Conservation (phyloP, 306 rosid species). For the Vigna reflexopilosa region DNA sequence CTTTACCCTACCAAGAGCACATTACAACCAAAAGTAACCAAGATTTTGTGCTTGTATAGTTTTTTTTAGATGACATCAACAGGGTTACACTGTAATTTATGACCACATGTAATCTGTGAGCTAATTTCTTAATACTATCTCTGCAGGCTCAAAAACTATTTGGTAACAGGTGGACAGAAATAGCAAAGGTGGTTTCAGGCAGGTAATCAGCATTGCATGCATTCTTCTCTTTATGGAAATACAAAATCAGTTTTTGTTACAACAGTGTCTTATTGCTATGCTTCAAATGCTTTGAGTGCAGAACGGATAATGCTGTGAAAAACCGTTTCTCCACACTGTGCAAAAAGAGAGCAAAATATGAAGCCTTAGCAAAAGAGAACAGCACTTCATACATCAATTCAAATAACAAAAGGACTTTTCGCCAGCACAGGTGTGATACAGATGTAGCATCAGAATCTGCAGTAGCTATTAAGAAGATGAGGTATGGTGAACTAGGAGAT, state of each 20-base stretch:
- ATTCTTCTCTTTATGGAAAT: conserved; percentile 25
- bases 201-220: conserved; percentile 59
- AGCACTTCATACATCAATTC: conserved; percentile 64
- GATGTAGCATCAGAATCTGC: conserved; percentile 62
- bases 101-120: neutral
- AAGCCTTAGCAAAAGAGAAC: conserved; percentile 92
- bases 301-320: conserved; percentile 99
- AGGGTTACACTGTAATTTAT: conserved; percentile 10
- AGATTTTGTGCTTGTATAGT: conserved; percentile 6
- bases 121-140: conserved; percentile 50
- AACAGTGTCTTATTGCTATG: conserved; percentile 31
- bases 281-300: conserved; percentile 48
- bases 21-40: conserved; percentile 31
- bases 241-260: neutral
- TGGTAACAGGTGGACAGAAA: conserved; percentile 99
- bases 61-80: conserved; percentile 5
- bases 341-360: conserved; percentile 98
- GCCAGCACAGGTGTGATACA: conserved; percentile 57
- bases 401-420: conserved; percentile 71
- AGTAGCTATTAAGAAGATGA: conserved; percentile 64
- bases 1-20: conserved; percentile 6
- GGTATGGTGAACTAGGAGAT: conserved; percentile 57
- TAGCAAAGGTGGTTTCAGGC: conserved; percentile 99
- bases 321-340: conserved; percentile 95
- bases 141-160: conserved; percentile 92